Base-by-base conservation (phyloP, 2,329 filamentous ascomycete species). In the Diaporthe sp. region DNA sequence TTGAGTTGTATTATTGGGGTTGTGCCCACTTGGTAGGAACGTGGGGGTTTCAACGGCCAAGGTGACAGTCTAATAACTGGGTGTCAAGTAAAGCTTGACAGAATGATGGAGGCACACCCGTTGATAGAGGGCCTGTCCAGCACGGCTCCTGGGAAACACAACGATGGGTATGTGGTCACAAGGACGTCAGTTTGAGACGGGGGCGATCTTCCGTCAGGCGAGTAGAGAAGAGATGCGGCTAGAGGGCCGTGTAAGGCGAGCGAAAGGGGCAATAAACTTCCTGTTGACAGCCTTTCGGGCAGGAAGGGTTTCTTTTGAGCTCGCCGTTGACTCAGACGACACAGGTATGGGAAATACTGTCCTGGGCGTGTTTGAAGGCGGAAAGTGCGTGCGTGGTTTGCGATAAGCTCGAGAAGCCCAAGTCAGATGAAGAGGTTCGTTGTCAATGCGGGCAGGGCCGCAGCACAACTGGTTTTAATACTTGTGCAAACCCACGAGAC, bases 51-150 rank as follows among this genome's bases (percentile, higher is more conserved):
- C 39, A 35, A 27, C 3, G 15, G 39, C n/a, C n/a, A 51, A 39
- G 13, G 56, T 32, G 70, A 56, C 65, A 73, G 74, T 75, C 74
- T 75, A 59, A 75, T 73, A 75, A 75, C 71, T 75, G 65, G 65
- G 3, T 39, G n/a, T 44, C 63, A 70, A 73, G 37, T 61, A 42
- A 53, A 55, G 25, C 50, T 56, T 63, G 61, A 53, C 27, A 50
- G 27, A 25, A 42, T 58, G 51, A 70, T 53, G 13, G 35, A 39
- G 44, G 47, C 47, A 68, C 47, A 39, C 32, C 7, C 22, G 17
- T 8, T 27, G n/a, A 39, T 30, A 9, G 15, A 39, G 44, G 47
- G 15, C 9, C 32, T 13, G 63, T 17, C 47, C 63, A 68, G 63
- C 32, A 68, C 32, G 47, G 2, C 59, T 44, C 19, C 37, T 35